Base-by-base conservation (phyloP, 257 asterid genomes). In the Plectranthus barbatus region DNA sequence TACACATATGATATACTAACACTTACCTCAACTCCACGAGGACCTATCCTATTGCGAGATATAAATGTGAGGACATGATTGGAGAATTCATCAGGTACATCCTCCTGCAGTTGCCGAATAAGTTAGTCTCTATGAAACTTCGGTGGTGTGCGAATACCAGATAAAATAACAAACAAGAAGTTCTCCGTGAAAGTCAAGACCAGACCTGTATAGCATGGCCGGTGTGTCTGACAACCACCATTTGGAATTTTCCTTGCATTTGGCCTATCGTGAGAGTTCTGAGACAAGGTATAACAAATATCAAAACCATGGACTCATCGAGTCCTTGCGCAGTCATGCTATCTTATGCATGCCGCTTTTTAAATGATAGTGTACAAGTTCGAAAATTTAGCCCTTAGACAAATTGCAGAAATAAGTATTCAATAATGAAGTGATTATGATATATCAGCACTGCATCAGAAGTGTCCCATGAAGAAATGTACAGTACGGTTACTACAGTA, bases 231-330 rank as follows among this genome's bases (percentile, higher is more conserved):
- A 93, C 95, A 0, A 92, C 95, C 46, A 89, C 93, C 99, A 88
- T 89, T 80, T 89, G 99, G 71, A 86, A 92, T 79, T 89, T 92
- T 10, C 99, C 99, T 86, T 89, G 97, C 96, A 89, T 85, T 79
- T 89, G 96, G 71, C 99, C 97, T 31, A 92, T 92, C 15, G 95
- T 92, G 62, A 92, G 96, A 71, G 97, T 66, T 84, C 99, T 93
- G 87, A 48, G 17, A 70, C 60, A 58, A 60, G 8, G 49, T 40
- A 70, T n/a, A 52, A 29, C 40, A 36, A 42, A 63, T 33, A 65
- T 40, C 60, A 68, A 33, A 21, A 11, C 21, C 41, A 67, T 33
- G 40, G 24, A 69, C 39, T 23, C 29, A 31, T 31, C 36, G 36
- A 31, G 36, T 31, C 36, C 0, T 31, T 31, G 6, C 36, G 0